These are phyloP conservation scores for Globisporangium yorkense DNA, from an alignment of 352 stramenopile genomes.

Conservation along the genomic window DNA sequence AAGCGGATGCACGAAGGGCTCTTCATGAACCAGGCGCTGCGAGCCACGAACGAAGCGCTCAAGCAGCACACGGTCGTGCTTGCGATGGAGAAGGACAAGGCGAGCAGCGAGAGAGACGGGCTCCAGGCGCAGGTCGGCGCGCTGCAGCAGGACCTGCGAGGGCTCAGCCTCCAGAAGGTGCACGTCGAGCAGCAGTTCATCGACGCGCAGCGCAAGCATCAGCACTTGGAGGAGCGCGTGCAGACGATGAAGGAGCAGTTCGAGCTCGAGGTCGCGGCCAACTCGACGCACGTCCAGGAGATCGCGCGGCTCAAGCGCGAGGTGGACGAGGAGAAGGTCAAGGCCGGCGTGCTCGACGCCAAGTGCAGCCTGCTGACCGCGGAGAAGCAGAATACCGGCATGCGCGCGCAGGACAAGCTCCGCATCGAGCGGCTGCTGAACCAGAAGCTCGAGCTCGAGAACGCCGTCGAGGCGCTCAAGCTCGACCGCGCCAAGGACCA, in stretches of 20 bases:
- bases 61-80: conserved; percentile 53
- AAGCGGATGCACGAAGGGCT: conserved; percentile 69
- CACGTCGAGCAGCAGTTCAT: conserved; percentile 41
- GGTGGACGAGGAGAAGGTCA: conserved; percentile 55
- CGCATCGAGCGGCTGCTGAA: conserved; percentile 72
- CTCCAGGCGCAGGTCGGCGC: conserved; percentile 27
- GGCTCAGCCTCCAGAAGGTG: conserved; percentile 31
- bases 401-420: conserved; percentile 75
- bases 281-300: conserved; percentile 26
- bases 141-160: conserved; percentile 21
- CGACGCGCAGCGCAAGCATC: conserved; percentile 37
- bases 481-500: conserved; percentile 54
- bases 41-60: conserved; percentile 51
- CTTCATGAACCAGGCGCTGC: conserved; percentile 72
- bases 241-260: conserved; percentile 69
- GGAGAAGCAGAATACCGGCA: conserved; percentile 73
- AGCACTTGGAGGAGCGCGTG: conserved; percentile 39
- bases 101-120: conserved; percentile 27
- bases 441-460: conserved; percentile 75
- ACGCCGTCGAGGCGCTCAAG: conserved; percentile 47
- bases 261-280: conserved; percentile 45
- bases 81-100: conserved; percentile 58
- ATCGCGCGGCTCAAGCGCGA: conserved; percentile 28
- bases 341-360: conserved; percentile 55
- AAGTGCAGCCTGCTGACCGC: conserved; percentile 58